Evolutionary conservation across 2,329 filamentous ascomycete genomes (phyloP), one percentile per base, ranked within the genome.

Genomic region (Talaromyces sp.): DNA sequence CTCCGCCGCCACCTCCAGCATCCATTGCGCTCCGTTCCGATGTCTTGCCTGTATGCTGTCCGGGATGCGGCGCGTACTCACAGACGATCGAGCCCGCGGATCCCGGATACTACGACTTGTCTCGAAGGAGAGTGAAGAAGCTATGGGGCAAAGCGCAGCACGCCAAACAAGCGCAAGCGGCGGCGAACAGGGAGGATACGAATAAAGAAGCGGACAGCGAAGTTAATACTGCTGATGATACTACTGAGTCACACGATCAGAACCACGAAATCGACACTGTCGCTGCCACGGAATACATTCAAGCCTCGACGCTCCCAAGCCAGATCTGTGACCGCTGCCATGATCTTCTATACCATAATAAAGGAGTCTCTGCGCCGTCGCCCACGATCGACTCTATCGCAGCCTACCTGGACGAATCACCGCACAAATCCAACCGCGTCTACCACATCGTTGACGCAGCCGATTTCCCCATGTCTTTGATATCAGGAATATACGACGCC

Each of bases 401-500:
- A 65, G 88, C 91, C 64, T 96, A 92, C 17, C 89, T 99, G 57
- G 83, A 88, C 57, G 91, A 96, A 74, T 96, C 93, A 1, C 92
- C 92, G 0, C 88, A 95, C 75, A 90, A 90, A 71, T 85, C 90
- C 71, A 97, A 99, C 69, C 91, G 97, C 74, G 88, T 99, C 63
- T 99, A 97, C 72, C 94, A 99, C 74, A 82, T 99, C 27, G 79
- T 99, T 24, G 94, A 99, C 70, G 93, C 94, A 2, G 94, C 92
- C 62, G 94, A 99, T 74, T 97, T 99, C 65, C 94, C 94, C 21
- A 90, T 99, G 84, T 97, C 94, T 1, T 77, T 99, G 14, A 81
- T 97, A 3, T 90, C 91, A 0, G 85, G 87, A 51, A 83, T 99
- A 10, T 84, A 89, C 62, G 79, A 84, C 8, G 79, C 91, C 0